These are phyloP conservation scores for Coprinopsis strossmayeri DNA, from an alignment of 768 basidiomycete species.

Conservation along the genomic window DNA sequence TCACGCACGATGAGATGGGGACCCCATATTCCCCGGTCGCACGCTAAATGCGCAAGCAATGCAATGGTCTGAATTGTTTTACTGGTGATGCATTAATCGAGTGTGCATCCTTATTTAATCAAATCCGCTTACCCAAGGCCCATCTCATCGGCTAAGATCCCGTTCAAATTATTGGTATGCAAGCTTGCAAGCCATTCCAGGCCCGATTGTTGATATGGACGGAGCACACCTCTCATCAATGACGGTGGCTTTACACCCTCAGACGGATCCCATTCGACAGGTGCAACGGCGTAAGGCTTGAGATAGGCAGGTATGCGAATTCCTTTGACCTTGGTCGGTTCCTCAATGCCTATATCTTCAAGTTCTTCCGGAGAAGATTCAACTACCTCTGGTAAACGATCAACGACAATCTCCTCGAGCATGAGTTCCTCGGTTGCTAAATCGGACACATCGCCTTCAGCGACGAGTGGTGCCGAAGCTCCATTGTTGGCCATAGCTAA, in stretches of 20 bases:
- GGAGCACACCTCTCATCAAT: slow-evolving; percentile 78
- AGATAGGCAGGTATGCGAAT: slow-evolving; percentile 47
- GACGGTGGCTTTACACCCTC: slow-evolving; percentile 56
- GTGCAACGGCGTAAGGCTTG: slow-evolving; percentile 63
- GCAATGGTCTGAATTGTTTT: slow-evolving; percentile 97
- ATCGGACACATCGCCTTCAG: too few species aligned
- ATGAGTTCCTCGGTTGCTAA: too few species aligned
- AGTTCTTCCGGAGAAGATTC: slow-evolving; percentile 36
- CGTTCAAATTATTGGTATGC: slow-evolving; percentile 74
- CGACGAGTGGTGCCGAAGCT: too few species aligned
- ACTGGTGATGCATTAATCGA: slow-evolving; percentile 29
- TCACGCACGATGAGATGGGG: slow-evolving; percentile 76
- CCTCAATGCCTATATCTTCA: slow-evolving; percentile 24
- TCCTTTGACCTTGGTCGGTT: slow-evolving; percentile 12
- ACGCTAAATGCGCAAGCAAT: slow-evolving; percentile 86
- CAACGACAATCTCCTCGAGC: too few species aligned
- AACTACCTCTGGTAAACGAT: too few species aligned
- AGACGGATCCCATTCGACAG: slow-evolving; percentile 59
- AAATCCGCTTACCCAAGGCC: slow-evolving; percentile 68
- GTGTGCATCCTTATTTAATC: not conserved
- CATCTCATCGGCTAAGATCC: slow-evolving; percentile 92
- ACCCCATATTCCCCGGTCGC: slow-evolving; percentile 86
- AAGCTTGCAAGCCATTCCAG: slow-evolving; percentile 92
- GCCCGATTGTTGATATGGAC: slow-evolving; percentile 91
- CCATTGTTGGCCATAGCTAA: too few species aligned